Base-by-base conservation (phyloP, 345 rosid species). In the Populus pruinosa region DNA sequence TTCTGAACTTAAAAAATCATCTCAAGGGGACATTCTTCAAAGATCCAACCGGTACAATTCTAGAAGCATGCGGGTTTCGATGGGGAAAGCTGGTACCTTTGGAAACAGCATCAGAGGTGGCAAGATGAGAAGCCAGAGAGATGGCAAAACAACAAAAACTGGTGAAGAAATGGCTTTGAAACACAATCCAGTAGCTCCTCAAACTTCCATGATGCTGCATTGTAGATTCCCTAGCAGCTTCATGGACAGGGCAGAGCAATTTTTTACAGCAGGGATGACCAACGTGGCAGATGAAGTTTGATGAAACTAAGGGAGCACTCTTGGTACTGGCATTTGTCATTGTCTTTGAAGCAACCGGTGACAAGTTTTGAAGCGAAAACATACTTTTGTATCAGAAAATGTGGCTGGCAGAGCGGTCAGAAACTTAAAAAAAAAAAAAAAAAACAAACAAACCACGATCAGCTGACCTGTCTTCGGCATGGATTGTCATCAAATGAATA, bases 161-260 rank as follows among this genome's bases (percentile, higher is more conserved):
- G n/a, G 77, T 73, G 96, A 89, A 80, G 93, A 90, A 70, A 64
- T 80, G 36, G 50, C 56, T 44, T 43, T 73, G 47, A 87, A 82
- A 74, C 82, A 80, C 61, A 87, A 76, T 70, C 74, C 76, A 6
- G 71, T 78, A 23, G 84, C 81, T 41, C 76, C 81, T 4, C 87
- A 83, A 74, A 78, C 85, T 44, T 82, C 89, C 29, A 20, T 71
- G n/a, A 85, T 79, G 89, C 71, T 88, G 86, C 90, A 85, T 73
- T 83, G 74, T 76, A 86, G 91, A 82, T 88, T 90, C 77, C 91
- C 96, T 5, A 77, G 79, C 64, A 75, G 82, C 82, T 88, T 91
- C 82, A 82, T 91, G 47, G 84, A 88, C 76, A 88, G 77, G 61
- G 96, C 90, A 23, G 93, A 91, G 78, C 86, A 78, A 56, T 90